A percentile compares a stretch with the other conserved stretches of the same genome.
Conservation (phyloP, 2,329 filamentous ascomycete genomes). For the Phaeosphaeria sp. region DNA sequence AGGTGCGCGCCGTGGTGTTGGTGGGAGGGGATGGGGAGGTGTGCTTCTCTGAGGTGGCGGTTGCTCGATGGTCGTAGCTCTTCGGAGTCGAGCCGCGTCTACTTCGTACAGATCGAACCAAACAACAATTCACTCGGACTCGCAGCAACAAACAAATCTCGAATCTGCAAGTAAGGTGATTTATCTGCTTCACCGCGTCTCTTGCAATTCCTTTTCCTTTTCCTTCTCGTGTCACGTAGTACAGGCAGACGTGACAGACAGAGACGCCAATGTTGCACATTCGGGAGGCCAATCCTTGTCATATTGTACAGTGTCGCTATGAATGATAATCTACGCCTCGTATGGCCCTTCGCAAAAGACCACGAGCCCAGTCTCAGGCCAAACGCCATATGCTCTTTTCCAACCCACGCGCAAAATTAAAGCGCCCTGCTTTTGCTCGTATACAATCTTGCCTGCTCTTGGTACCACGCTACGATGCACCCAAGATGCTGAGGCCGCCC, state of each 20-base stretch:
- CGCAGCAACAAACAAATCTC: not conserved
- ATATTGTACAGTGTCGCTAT: constrained; percentile 16
- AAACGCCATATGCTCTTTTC: constrained; percentile 7
- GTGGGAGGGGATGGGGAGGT: too few species aligned
- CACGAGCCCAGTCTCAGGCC: not conserved
- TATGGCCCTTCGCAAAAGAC: not conserved
- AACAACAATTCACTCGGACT: not conserved
- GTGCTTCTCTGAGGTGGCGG: constrained; percentile 14
- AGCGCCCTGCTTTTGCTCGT: not conserved
- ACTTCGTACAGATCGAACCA: too few species aligned
- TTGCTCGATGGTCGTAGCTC: constrained; percentile 15
- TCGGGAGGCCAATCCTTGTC: constrained; percentile 5
- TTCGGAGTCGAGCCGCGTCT: constrained; percentile 5
- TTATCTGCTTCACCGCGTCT: not conserved
- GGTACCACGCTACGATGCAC: constrained; percentile 37
- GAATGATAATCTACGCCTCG: constrained; percentile 9
- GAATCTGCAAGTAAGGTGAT: not conserved
- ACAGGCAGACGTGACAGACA: not conserved
- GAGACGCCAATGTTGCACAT: not conserved
- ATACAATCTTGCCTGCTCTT: not conserved
- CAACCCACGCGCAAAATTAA: not conserved
- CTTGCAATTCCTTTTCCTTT: not conserved
- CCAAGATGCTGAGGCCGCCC: constrained; percentile 76
- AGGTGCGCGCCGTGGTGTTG: constrained; percentile 6
- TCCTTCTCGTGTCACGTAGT: not conserved